Conservation (phyloP, 176 grass and related monocot genomes). For the Carex littledalei region DNA sequence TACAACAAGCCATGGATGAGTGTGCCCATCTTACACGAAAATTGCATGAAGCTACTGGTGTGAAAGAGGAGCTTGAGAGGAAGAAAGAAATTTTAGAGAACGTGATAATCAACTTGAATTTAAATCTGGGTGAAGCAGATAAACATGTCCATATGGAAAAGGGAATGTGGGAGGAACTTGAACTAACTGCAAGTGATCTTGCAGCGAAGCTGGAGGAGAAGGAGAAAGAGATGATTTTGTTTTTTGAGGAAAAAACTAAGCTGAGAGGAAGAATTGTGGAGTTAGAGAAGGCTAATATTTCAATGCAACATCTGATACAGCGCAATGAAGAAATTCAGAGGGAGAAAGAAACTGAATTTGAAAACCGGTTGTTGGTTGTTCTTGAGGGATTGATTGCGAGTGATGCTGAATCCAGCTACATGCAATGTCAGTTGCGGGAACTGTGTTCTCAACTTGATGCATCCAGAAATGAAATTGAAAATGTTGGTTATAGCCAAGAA, state of each 20-base stretch:
- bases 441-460: slow-evolving; percentile 32
- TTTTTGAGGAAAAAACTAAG: slow-evolving; percentile 60
- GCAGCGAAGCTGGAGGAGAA: slow-evolving; percentile 57
- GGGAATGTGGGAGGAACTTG: slow-evolving; percentile 50
- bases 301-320: slow-evolving; percentile 54
- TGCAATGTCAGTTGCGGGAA: slow-evolving; percentile 52
- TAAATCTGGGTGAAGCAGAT: slow-evolving; percentile 22
- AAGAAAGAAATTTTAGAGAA: slow-evolving; percentile 20
- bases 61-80: slow-evolving; percentile 31
- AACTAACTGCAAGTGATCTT: slow-evolving; percentile 54
- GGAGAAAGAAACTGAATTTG: slow-evolving; percentile 34
- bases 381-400: slow-evolving; percentile 48
- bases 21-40: not conserved
- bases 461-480: slow-evolving; percentile 45
- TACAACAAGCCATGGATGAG: slow-evolving; percentile 5
- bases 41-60: slow-evolving; percentile 19
- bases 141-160: slow-evolving; percentile 34
- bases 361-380: slow-evolving; percentile 47
- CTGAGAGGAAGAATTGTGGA: slow-evolving; percentile 40
- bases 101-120: slow-evolving; percentile 14
- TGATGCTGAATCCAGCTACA: slow-evolving; percentile 67
- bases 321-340: slow-evolving; percentile 57
- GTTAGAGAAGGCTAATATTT: slow-evolving; percentile 54
- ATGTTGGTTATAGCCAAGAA: slow-evolving; percentile 44
- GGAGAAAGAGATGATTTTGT: slow-evolving; percentile 59